Conservation (phyloP, 768 basidiomycete species). For the Amanita polypyramis region DNA sequence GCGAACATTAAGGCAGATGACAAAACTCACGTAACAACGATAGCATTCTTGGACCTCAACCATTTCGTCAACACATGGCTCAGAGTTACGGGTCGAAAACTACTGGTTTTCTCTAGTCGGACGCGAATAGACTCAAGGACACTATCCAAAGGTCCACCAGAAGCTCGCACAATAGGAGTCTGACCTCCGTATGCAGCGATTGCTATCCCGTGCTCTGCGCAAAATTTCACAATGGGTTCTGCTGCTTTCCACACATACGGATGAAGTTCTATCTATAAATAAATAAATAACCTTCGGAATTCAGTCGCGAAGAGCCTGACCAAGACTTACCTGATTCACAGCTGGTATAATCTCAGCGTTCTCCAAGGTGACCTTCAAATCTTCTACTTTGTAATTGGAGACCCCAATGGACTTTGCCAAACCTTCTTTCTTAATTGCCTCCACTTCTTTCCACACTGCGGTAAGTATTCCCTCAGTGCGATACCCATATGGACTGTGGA, state of each 20-base stretch:
- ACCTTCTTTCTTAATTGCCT: slow-evolving; percentile 37
- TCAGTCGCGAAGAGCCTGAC: background rate
- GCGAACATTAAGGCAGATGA: background rate
- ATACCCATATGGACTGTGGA: slow-evolving; percentile 36
- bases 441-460: slow-evolving; percentile 52
- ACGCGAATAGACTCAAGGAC: slow-evolving; percentile 41
- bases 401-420: slow-evolving; percentile 54
- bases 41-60: slow-evolving; percentile 51
- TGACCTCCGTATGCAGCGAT: slow-evolving; percentile 60
- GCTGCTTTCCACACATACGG: slow-evolving; percentile 61
- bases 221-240: slow-evolving; percentile 42
- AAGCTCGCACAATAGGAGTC: slow-evolving; percentile 27
- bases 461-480: slow-evolving; percentile 31
- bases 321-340: slow-evolving; percentile 50
- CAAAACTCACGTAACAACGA: slow-evolving; percentile 50
- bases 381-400: slow-evolving; percentile 50
- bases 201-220: slow-evolving; percentile 48
- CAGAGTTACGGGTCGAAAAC: slow-evolving; percentile 29
- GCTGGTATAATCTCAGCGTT: slow-evolving; percentile 45
- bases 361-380: slow-evolving; percentile 43
- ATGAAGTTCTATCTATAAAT: slow-evolving; percentile 50
- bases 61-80: slow-evolving; percentile 64
- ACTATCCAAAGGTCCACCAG: slow-evolving; percentile 50
- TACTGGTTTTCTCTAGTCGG: slow-evolving; percentile 33
- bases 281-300: background rate